A percentile compares a stretch with the other conserved stretches of the same genome.
phyloP scores from a whole-genome alignment of 2,329 filamentous ascomycete species.

The Beauveria sp. region DNA sequence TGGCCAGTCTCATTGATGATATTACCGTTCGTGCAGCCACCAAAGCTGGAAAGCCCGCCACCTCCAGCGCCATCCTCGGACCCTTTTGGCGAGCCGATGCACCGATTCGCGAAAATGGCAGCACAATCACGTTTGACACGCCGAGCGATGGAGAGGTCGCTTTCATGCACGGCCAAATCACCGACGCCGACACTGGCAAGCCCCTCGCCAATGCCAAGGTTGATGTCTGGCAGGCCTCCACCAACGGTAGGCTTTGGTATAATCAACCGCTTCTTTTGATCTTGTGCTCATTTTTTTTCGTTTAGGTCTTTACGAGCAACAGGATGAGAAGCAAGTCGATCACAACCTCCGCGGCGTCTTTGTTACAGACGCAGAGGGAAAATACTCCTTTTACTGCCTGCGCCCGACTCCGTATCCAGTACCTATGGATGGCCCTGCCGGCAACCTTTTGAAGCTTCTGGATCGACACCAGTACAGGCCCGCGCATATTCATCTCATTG shows the following conservation, averaged over 20 bases:
- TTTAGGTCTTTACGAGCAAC: slow-evolving; percentile 58
- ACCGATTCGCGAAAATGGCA: slow-evolving; percentile 61
- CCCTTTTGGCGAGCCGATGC: slow-evolving; percentile 76
- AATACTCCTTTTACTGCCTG: slow-evolving; percentile 55
- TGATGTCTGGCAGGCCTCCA: slow-evolving; percentile 74
- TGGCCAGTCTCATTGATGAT: slow-evolving; percentile 59
- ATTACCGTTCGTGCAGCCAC: slow-evolving; percentile 60
- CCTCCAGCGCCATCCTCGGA: slow-evolving; percentile 72
- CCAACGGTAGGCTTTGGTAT: slow-evolving; percentile 45
- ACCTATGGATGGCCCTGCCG: slow-evolving; percentile 26
- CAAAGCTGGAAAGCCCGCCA: slow-evolving; percentile 40
- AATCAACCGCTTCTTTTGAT: neutral
- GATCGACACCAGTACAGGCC: slow-evolving; percentile 30
- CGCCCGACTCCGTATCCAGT: slow-evolving; percentile 50
- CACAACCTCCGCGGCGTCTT: slow-evolving; percentile 70
- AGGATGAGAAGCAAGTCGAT: slow-evolving; percentile 62
- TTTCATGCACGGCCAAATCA: slow-evolving; percentile 56
- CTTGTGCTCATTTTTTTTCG: fast-evolving
- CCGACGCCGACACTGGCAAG: slow-evolving; percentile 50
- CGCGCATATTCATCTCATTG: slow-evolving; percentile 32
- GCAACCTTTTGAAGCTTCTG: slow-evolving; percentile 25
- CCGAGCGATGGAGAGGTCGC: slow-evolving; percentile 43
- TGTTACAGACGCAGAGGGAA: slow-evolving; percentile 55
- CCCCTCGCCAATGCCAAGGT: slow-evolving; percentile 59
- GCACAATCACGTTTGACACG: slow-evolving; percentile 51